Conservation (phyloP, 768 basidiomycete species). For the Tylopilus balloui region DNA sequence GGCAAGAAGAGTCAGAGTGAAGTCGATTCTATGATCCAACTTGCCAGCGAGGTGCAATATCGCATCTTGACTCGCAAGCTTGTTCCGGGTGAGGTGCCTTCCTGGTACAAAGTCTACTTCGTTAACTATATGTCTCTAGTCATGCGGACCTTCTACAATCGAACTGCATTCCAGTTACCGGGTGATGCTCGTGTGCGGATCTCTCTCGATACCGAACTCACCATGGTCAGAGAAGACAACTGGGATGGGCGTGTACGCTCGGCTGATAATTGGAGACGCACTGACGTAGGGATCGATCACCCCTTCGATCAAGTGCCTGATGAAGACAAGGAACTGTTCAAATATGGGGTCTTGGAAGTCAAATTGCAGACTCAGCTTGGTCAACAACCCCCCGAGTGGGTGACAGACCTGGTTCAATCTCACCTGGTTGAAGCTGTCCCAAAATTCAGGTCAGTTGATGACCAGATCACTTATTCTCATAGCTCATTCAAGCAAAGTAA, state of each 20-base stretch:
- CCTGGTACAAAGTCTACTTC: not conserved
- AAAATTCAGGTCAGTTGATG: conserved; percentile 74
- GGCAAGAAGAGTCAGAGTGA: conserved; percentile 93
- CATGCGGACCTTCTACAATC: conserved; percentile 96
- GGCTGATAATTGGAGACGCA: conserved; percentile 89
- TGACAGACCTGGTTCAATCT: conserved; percentile 90
- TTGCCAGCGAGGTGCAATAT: conserved; percentile 97
- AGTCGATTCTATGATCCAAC: conserved; percentile 89
- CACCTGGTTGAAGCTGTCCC: conserved; percentile 97
- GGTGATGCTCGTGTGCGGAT: conserved; percentile 99
- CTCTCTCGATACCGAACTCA: conserved; percentile 94
- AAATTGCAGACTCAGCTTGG: conserved; percentile 96
- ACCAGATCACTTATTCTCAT: not conserved
- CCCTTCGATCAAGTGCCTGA: conserved; percentile 74
- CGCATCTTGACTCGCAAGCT: conserved; percentile 77
- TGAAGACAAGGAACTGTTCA: conserved; percentile 91
- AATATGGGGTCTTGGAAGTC: conserved; percentile 95
- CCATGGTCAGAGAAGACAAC: conserved; percentile 92
- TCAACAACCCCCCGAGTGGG: conserved; percentile 95
- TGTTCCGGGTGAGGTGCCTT: conserved; percentile 58
- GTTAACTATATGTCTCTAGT: conserved; percentile 43
- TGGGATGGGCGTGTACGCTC: conserved; percentile 84
- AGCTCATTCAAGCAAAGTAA: conserved; percentile 45
- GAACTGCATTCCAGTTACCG: conserved; percentile 97
- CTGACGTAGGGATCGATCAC: conserved; percentile 87